Evolutionary conservation across 345 rosid genomes (phyloP), one percentile per base, ranked within the genome.

Genomic region (Abelmoschus esculentus): DNA sequence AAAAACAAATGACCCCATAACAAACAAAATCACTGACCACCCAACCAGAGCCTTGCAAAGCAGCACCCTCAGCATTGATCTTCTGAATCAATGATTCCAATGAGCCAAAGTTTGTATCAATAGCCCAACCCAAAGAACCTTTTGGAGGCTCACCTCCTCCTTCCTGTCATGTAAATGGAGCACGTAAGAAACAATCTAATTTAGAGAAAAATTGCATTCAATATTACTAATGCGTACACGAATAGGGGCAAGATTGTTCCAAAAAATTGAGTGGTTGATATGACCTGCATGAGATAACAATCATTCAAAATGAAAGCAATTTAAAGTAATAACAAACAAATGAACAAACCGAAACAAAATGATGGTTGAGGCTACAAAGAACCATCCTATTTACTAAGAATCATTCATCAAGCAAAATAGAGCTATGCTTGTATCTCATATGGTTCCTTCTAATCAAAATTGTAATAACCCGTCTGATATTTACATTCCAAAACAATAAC

Each of bases 41-140:
- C 99, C 99, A 95, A 79, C 99, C 99, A 7, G 98, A 95, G 66
- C 99, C 99, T 80, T 95, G 99, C 19, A 95, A 2, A 72, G 96
- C 93, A 76, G 96, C 96, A 82, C 97, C 97, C 75, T 95, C 96
- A 6, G 92, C 78, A 71, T 32, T 91, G 84, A 91, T 91, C 81
- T 85, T 95, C 34, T 86, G 80, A 19, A 91, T 78, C 81, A 95
- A 75, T 65, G 83, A 80, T 52, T 95, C 93, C 14, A 91, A 56
- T 38, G 93, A 91, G 38, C 98, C 99, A 82, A 87, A 95, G 73
- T 88, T 76, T 34, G 82, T 56, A 57, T 90, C 96, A 73, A 91
- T 90, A 52, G 96, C 96, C 70, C 83, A 72, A 1, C 96, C 97
- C 76, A 95, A 78, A 13, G 90, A 69, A 63, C 89, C 81, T 7